Conservation (phyloP, 202 grass and related monocot genomes). For the Musa balbisiana region DNA sequence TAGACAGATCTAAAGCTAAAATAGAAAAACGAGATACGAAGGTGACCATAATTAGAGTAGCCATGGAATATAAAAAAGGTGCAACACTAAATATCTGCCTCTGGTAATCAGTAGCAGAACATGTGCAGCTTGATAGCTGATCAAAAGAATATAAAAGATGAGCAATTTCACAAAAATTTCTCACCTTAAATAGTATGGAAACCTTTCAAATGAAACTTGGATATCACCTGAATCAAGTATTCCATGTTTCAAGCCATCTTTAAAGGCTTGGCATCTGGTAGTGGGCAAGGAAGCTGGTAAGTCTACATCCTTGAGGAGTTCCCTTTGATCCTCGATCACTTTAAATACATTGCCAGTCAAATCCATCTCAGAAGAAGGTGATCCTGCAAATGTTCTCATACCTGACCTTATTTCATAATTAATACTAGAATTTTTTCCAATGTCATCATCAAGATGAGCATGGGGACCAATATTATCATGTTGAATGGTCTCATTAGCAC, state of each 20-base stretch:
- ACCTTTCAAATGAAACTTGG: constrained; percentile 68
- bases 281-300: constrained; percentile 33
- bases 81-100: too few species aligned
- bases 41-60: too few species aligned
- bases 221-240: constrained; percentile 61
- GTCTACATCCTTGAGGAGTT: constrained; percentile 14
- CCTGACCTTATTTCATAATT: constrained; percentile 49
- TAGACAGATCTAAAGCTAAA: too few species aligned
- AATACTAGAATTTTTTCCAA: constrained; percentile 41
- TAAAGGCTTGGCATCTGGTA: constrained; percentile 48
- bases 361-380: constrained; percentile 64
- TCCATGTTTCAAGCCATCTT: constrained; percentile 70
- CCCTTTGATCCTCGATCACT: constrained; percentile 46
- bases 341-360: constrained; percentile 65
- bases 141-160: neutral
- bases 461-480: constrained; percentile 45
- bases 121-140: neutral
- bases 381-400: constrained; percentile 62
- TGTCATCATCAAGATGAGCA: constrained; percentile 56
- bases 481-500: constrained; percentile 37
- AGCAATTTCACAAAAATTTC: neutral
- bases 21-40: too few species aligned
- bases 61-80: too few species aligned
- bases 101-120: neutral
- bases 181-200: constrained; percentile 68